These are phyloP conservation scores for Closterium sp. DNA, from an alignment of 139 green algal species.

Conservation along the genomic window DNA sequence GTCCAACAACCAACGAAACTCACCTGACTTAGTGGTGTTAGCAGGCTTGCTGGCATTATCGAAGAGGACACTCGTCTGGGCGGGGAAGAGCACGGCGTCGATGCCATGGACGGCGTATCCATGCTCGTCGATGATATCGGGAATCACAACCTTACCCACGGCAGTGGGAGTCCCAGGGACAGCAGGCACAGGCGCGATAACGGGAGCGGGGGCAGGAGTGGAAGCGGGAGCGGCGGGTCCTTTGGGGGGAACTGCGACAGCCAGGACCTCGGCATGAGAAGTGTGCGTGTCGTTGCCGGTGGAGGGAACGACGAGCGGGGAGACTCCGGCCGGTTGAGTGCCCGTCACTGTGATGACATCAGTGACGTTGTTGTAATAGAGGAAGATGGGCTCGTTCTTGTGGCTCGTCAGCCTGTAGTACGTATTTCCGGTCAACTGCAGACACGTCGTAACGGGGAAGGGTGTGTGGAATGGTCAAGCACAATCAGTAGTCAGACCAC, in stretches of 20 bases:
- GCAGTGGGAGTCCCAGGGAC: neutral
- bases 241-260: neutral
- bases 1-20: neutral
- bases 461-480: no score
- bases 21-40: neutral
- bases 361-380: neutral
- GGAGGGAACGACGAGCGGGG: neutral
- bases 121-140: neutral
- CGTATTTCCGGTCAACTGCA: neutral
- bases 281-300: neutral
- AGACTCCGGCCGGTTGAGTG: neutral
- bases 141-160: neutral
- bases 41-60: neutral
- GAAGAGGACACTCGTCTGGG: neutral
- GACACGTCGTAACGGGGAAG: no score
- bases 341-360: neutral
- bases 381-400: neutral
- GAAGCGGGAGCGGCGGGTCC: neutral
- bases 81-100: neutral
- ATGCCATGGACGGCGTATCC: neutral
- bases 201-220: neutral
- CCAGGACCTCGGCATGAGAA: neutral
- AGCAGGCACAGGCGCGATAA: neutral
- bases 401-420: neutral
- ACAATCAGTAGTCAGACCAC: no score